phyloP scores from a whole-genome alignment of 331 rosid species.

The Rhamnella rubrinervis region DNA sequence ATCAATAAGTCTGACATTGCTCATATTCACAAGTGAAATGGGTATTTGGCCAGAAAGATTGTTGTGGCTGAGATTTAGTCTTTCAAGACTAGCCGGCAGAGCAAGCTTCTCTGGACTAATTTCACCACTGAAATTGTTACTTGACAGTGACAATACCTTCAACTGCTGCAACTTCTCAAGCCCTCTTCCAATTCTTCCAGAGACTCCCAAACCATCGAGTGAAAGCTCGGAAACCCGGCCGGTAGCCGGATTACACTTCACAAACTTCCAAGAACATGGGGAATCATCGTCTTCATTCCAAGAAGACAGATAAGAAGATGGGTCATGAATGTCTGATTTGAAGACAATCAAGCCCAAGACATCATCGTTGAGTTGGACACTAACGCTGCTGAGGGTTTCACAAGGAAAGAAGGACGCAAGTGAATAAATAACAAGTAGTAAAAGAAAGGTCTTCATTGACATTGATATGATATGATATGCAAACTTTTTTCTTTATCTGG shows the following conservation, averaged over 20 bases:
- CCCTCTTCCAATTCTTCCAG: constrained; percentile 76
- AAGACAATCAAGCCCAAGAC: constrained; percentile 82
- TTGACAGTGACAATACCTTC: constrained; percentile 61
- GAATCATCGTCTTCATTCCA: constrained; percentile 83
- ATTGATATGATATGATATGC: not conserved
- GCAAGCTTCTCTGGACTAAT: constrained; percentile 48
- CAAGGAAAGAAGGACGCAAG: constrained; percentile 31
- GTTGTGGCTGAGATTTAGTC: constrained; percentile 68
- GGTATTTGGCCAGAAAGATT: constrained; percentile 56
- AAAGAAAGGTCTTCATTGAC: constrained; percentile 22
- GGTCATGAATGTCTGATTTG: constrained; percentile 81
- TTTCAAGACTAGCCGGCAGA: constrained; percentile 47
- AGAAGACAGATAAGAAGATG: constrained; percentile 63
- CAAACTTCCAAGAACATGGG: constrained; percentile 74
- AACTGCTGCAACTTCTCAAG: constrained; percentile 70
- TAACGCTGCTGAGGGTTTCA: constrained; percentile 20
- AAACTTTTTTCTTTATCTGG: too few species aligned
- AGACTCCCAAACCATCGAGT: constrained; percentile 51
- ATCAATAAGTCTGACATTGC: constrained; percentile 59
- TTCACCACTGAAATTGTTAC: constrained; percentile 56
- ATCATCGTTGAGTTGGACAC: constrained; percentile 64
- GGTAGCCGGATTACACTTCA: constrained; percentile 52
- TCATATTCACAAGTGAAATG: constrained; percentile 47
- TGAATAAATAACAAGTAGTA: constrained; percentile 18
- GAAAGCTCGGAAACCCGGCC: constrained; percentile 58